A percentile compares a stretch with the other conserved stretches of the same genome.
Evolutionary conservation across 129 eudicot genomes (phyloP).

Genomic region (Centrapalus pauciflorus): DNA sequence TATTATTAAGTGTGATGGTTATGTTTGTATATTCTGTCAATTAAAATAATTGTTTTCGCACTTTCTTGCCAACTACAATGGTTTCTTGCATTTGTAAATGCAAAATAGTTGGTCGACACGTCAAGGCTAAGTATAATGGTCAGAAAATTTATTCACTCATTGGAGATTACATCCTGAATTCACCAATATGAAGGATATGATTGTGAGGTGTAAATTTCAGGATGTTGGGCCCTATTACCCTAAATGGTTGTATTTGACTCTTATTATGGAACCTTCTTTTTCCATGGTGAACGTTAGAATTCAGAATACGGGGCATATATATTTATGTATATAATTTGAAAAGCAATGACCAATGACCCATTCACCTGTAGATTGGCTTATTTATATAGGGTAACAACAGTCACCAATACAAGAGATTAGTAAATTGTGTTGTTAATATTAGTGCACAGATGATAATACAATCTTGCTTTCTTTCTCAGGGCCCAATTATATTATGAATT

Average conservation of each 20-base stretch:
- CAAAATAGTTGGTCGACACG: not conserved
- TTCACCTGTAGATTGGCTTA: not conserved
- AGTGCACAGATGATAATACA: not conserved
- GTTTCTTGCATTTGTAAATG: not conserved
- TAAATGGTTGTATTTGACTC: not conserved
- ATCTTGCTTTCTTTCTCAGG: not conserved
- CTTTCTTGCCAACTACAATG: not conserved
- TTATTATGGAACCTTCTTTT: conserved; percentile 1
- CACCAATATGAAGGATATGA: not conserved
- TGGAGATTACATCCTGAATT: not conserved
- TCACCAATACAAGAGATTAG: not conserved
- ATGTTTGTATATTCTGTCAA: not conserved
- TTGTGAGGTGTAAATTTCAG: not conserved
- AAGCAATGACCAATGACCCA: too few species aligned
- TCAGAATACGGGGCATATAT: not conserved
- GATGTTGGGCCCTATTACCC: not conserved
- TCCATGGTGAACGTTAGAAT: not conserved
- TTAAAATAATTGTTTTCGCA: not conserved
- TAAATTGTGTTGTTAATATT: not conserved
- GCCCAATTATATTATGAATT: not conserved
- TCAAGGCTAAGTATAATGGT: not conserved
- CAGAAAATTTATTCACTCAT: not conserved
- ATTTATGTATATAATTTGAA: not conserved
- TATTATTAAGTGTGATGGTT: too few species aligned
- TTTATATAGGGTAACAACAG: not conserved